Evolutionary conservation across 1,284 basidiomycete species (phyloP), one percentile per base, ranked within the genome.

Genomic region (Entoloma clypeatum): DNA sequence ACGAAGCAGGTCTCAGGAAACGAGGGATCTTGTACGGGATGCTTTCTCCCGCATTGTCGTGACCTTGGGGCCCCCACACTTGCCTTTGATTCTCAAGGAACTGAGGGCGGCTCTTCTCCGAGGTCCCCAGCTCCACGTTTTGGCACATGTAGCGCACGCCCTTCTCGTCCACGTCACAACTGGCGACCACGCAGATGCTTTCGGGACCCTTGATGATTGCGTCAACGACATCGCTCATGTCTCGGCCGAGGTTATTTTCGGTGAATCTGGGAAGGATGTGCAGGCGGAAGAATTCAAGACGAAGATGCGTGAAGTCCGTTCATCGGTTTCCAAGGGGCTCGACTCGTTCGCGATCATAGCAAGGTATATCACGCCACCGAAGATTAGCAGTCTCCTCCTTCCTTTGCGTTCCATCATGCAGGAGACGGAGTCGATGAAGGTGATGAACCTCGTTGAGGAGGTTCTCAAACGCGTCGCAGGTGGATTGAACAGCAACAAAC

Each of bases 201-300:
- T 92, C 56, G 61, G 67, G 34, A 74, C 72, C 29, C 73, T 97
- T 1, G 92, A 96, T 53, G 74, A 76, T 13, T 86, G 86, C 47
- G 83, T 94, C 32, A 74, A 75, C 25, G 85, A 91, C 51, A 71
- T 91, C 1, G 83, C 87, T 0, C 78, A 88, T 54, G 70, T 97
- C 24, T 84, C 92, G 2, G 81, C 88, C 1, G 95, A 98, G 57
- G 95, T 98, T 43, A 77, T 98, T 39, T 98, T 98, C 58, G 95
- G 95, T 10, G 83, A 92, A 56, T 94, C 92, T 0, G 90, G 88
- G 7, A 91, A 92, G 60, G 92, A 98, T 56, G 86, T 90, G 0
- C 80, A 85, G 37, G 75, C 85, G 3, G 92, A 95, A 52, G 94
- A 87, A 18, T 96, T 93, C 79, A 92, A 86, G 69, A 95, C 92